Percentiles rank a stretch among this genome's conserved stretches.
phyloP scores from a whole-genome alignment of 345 rosid genomes.

The Eucalyptus microcorys region DNA sequence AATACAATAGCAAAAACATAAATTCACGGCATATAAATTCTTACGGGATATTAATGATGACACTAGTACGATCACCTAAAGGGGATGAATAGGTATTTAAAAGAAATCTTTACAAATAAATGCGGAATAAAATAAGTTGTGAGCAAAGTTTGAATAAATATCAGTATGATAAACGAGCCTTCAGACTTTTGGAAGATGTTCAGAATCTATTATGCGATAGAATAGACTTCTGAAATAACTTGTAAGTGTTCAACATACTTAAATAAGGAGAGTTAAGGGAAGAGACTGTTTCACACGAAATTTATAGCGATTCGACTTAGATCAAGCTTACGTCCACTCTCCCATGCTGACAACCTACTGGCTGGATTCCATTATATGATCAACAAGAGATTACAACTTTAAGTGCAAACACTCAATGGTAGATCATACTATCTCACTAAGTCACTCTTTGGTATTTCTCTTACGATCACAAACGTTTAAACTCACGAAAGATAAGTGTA shows the following conservation, averaged over 20 bases:
- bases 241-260: rapidly evolving
- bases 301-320: rapidly evolving
- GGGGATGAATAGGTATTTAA: rapidly evolving
- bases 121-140: rapidly evolving
- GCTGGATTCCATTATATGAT: no score
- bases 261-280: no score
- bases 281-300: no score
- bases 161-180: no score
- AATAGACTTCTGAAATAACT: no score
- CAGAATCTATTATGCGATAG: rapidly evolving
- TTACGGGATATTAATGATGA: not conserved
- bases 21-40: not conserved
- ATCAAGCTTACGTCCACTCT: rapidly evolving
- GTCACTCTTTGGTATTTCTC: no score
- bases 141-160: rapidly evolving
- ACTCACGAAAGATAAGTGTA: no score
- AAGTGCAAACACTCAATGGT: no score
- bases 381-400: no score
- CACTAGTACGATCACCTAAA: rapidly evolving
- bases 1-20: not conserved
- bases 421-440: no score
- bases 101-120: no score
- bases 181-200: rapidly evolving
- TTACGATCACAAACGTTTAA: no score
- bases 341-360: rapidly evolving